Percentiles rank a stretch among this genome's conserved stretches.
Conservation (phyloP, 2,329 filamentous ascomycete species). For the Beauveria caledonica region DNA sequence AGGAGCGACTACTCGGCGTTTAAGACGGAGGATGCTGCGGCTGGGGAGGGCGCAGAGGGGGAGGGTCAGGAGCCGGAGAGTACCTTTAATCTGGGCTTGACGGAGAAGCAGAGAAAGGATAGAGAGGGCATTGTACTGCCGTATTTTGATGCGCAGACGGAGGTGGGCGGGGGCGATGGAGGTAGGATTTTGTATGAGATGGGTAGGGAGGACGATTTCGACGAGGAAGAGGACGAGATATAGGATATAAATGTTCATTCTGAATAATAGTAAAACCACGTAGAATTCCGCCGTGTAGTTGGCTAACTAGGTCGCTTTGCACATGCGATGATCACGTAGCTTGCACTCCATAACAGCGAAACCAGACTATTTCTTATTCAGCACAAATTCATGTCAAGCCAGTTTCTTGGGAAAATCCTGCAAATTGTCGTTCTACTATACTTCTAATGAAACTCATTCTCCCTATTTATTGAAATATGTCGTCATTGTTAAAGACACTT, state of each 20-base stretch:
- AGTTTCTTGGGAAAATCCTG: no score
- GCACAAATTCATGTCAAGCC: no score
- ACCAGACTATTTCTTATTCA: no score
- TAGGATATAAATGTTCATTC: constrained; percentile 23
- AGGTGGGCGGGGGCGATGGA: constrained; percentile 69
- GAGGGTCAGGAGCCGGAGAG: constrained; percentile 56
- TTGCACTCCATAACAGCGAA: no score
- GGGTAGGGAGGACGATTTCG: constrained; percentile 93
- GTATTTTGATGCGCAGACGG: constrained; percentile 92
- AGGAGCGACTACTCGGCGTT: constrained; percentile 73
- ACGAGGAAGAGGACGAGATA: constrained; percentile 91
- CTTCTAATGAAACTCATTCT: no score
- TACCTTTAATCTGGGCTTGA: constrained; percentile 80
- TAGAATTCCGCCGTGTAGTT: not conserved
- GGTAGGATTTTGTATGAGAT: constrained; percentile 95
- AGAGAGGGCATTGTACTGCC: constrained; percentile 85
- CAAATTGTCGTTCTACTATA: no score
- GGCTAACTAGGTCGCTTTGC: not conserved
- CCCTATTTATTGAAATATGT: no score
- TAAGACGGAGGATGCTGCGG: constrained; percentile 31
- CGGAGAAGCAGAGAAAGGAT: constrained; percentile 81
- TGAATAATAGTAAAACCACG: not conserved
- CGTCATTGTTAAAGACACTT: no score
- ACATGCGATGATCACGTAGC: no score
- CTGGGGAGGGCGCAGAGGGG: constrained; percentile 28